A percentile compares a stretch with the other conserved stretches of the same genome.
phyloP scores from a whole-genome alignment of 257 asterid genomes.

The Catharanthus roseus region DNA sequence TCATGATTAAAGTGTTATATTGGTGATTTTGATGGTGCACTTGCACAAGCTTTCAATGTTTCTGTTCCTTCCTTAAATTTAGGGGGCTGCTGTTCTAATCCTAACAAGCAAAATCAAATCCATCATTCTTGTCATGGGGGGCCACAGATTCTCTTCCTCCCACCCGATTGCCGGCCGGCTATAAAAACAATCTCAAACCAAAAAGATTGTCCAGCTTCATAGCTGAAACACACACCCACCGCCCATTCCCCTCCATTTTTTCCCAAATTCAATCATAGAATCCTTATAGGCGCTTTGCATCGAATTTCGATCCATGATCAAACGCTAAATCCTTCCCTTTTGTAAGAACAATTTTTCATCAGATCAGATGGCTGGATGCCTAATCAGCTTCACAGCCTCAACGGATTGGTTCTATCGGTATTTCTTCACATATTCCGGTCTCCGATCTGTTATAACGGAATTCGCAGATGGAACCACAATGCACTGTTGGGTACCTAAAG shows the following conservation, averaged over 20 bases:
- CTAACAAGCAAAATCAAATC: too few species aligned
- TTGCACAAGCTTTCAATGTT: too few species aligned
- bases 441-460: slow-evolving; percentile 53
- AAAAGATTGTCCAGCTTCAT: not conserved
- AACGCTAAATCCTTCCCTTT: too few species aligned
- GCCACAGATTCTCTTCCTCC: not conserved
- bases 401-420: slow-evolving; percentile 74
- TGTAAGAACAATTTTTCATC: too few species aligned
- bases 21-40: too few species aligned
- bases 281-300: too few species aligned
- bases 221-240: not conserved
- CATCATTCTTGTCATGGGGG: not conserved
- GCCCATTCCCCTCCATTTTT: not conserved
- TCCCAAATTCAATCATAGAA: too few species aligned
- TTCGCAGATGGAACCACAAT: slow-evolving; percentile 62
- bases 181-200: not conserved
- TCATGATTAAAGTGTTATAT: too few species aligned
- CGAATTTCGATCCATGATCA: not conserved
- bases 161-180: not conserved
- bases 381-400: slow-evolving; percentile 86
- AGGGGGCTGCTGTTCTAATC: too few species aligned
- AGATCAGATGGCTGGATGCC: slow-evolving; percentile 40
- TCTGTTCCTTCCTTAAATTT: too few species aligned
- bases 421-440: slow-evolving; percentile 74
- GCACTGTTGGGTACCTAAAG: slow-evolving; percentile 88